A percentile compares a stretch with the other conserved stretches of the same genome.
Evolutionary conservation across 73 alveolate species (phyloP).

Genomic region (Stentor coeruleus): DNA sequence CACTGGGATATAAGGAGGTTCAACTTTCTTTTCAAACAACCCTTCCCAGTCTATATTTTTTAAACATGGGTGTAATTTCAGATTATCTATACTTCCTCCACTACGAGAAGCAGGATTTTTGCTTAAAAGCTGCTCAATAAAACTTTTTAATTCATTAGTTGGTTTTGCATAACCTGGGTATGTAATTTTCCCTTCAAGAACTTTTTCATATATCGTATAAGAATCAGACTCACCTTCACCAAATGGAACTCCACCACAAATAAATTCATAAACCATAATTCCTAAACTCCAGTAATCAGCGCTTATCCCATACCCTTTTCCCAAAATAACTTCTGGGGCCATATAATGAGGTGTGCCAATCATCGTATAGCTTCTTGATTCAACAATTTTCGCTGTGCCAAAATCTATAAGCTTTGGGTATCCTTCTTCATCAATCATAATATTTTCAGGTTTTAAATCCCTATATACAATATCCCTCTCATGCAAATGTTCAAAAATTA

Average conservation of each 20-base stretch:
- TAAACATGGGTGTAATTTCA: too few species aligned
- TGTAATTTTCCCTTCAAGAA: too few species aligned
- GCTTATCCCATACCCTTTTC: neutral
- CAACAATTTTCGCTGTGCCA: neutral
- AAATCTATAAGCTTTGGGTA: slow-evolving; percentile 56
- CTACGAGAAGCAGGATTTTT: too few species aligned
- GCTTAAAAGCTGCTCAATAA: too few species aligned
- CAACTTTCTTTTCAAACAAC: too few species aligned
- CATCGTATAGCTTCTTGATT: neutral
- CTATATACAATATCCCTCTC: slow-evolving; percentile 64
- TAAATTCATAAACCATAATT: neutral
- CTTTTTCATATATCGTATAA: neutral
- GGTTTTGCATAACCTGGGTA: too few species aligned
- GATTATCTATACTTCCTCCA: too few species aligned
- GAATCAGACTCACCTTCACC: neutral
- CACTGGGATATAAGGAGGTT: too few species aligned
- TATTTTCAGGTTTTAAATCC: slow-evolving; percentile 83
- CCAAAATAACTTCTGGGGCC: slow-evolving; percentile 5
- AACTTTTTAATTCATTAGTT: too few species aligned
- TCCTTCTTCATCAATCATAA: slow-evolving; percentile 52
- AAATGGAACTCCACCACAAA: slow-evolving; percentile 2
- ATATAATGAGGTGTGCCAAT: neutral
- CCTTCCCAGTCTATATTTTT: too few species aligned
- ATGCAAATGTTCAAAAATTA: slow-evolving; percentile 66
- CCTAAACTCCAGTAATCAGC: neutral